These are phyloP conservation scores for Wickerhamiella siamensis DNA, from an alignment of 805 yeast genomes.

Conservation along the genomic window DNA sequence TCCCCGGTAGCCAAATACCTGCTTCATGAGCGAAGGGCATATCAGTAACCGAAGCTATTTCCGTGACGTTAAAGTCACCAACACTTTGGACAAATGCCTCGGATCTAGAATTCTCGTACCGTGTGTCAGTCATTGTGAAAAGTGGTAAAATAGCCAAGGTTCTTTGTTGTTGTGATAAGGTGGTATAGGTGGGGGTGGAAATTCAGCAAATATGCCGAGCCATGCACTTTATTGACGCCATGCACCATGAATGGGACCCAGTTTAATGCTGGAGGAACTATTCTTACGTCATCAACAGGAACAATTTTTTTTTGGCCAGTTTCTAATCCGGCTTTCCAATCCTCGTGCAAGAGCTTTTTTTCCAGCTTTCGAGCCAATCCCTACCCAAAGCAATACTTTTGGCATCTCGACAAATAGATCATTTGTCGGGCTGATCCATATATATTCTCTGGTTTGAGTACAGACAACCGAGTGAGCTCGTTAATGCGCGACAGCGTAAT, in stretches of 20 bases:
- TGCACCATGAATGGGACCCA: neutral
- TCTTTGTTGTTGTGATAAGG: too few species aligned
- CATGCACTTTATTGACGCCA: neutral
- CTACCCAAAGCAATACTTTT: too few species aligned
- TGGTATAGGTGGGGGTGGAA: neutral
- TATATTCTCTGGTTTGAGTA: neutral
- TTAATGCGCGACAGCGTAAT: conserved; percentile 75
- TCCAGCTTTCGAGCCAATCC: too few species aligned
- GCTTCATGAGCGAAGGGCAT: conserved; percentile 22
- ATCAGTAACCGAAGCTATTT: conserved; percentile 13
- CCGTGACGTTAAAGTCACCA: conserved; percentile 12
- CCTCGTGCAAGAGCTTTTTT: neutral
- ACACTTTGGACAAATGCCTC: neutral
- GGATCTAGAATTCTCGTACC: neutral
- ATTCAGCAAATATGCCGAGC: neutral
- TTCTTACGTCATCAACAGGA: neutral
- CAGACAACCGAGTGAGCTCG: neutral
- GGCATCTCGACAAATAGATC: too few species aligned
- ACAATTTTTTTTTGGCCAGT: too few species aligned
- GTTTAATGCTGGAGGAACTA: neutral
- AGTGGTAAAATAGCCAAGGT: neutral
- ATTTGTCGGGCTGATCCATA: too few species aligned
- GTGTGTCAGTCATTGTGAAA: neutral
- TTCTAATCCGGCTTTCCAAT: neutral
- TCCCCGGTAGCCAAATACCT: conserved; percentile 18